Conservation (phyloP, 2,329 filamentous ascomycete species). For the Sclerotinia nivalis region DNA sequence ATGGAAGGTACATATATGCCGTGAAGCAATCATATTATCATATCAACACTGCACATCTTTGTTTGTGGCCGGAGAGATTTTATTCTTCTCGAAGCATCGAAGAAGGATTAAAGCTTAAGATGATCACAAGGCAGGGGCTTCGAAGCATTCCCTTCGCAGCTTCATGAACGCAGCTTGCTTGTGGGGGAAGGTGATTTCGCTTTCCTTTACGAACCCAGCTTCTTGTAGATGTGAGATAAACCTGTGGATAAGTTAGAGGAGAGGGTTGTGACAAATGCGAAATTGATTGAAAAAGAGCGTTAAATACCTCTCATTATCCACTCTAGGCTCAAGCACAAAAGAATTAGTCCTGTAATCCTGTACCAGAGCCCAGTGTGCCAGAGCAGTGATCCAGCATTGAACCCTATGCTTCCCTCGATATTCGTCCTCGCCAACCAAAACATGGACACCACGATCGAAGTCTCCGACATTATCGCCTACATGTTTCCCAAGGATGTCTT, state of each 20-base stretch:
- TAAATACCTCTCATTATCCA: conserved; percentile 85
- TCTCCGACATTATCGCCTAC: conserved; percentile 69
- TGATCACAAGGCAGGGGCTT: conserved; percentile 56
- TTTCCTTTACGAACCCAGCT: conserved; percentile 81
- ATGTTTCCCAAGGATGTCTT: conserved; percentile 74
- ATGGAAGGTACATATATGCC: not conserved
- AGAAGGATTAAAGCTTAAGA: not conserved
- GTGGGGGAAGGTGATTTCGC: conserved; percentile 83
- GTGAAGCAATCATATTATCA: not conserved
- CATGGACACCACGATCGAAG: conserved; percentile 86
- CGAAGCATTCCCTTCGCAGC: conserved; percentile 77
- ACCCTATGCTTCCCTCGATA: conserved; percentile 78
- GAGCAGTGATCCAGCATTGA: conserved; percentile 75
- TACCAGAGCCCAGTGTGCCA: conserved; percentile 84
- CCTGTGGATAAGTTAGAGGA: conserved; percentile 44
- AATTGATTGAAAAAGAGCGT: not conserved
- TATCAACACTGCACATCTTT: not conserved
- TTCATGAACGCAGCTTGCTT: conserved; percentile 89
- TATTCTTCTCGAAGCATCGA: not conserved
- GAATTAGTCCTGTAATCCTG: conserved; percentile 79
- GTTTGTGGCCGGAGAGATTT: not conserved
- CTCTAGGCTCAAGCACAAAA: conserved; percentile 82
- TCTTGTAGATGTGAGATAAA: conserved; percentile 67
- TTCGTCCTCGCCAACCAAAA: conserved; percentile 89
- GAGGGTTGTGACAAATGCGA: not conserved